Conservation (phyloP, 1,139 yeast genomes). For the Geotrichum australiense region DNA sequence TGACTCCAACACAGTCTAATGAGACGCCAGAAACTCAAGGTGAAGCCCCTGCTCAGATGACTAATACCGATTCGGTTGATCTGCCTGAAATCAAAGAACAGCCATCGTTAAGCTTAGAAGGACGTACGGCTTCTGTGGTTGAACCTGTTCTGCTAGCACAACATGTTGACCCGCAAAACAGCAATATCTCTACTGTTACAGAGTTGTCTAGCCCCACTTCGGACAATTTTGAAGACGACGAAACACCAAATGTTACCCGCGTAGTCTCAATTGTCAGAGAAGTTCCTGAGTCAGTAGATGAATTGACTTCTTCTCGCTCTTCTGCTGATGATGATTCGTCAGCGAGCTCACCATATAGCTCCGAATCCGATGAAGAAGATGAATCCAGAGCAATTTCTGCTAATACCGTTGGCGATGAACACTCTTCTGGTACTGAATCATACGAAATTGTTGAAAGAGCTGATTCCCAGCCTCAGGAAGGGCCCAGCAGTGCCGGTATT, state of each 20-base stretch:
- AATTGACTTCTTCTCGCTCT: slow-evolving; percentile 18
- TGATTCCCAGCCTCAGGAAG: slow-evolving; percentile 2
- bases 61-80: slow-evolving; percentile 1
- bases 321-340: slow-evolving; percentile 10
- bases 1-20: too few relatives aligned
- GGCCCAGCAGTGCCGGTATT: neutral
- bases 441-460: slow-evolving; percentile 9
- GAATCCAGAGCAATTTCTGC: neutral
- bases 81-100: too few relatives aligned
- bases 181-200: slow-evolving; percentile 21
- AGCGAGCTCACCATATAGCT: too few relatives aligned
- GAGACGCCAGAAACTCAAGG: neutral
- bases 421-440: slow-evolving; percentile 9
- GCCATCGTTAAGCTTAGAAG: too few relatives aligned
- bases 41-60: too few relatives aligned
- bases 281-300: too few relatives aligned
- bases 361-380: neutral
- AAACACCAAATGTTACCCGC: too few relatives aligned
- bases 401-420: neutral
- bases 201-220: slow-evolving; percentile 29
- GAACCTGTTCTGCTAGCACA: too few relatives aligned
- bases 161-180: too few relatives aligned
- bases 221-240: neutral
- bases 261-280: too few relatives aligned
- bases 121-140: too few relatives aligned